These are phyloP conservation scores for Cyclanthera cordifolia DNA, from an alignment of 306 rosid species.

Conservation along the genomic window DNA sequence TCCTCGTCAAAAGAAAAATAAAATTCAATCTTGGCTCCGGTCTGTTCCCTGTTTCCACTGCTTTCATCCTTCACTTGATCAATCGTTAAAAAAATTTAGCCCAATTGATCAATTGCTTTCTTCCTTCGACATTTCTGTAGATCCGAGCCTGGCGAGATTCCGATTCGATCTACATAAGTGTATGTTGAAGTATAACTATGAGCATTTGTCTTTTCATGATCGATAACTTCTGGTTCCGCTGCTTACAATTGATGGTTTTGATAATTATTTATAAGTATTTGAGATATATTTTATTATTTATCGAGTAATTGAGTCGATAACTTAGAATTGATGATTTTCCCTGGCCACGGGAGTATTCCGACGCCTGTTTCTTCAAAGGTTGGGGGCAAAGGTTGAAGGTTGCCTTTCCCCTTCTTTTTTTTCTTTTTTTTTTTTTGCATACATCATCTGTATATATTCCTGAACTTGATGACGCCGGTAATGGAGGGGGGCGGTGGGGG, in stretches of 20 bases:
- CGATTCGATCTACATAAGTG: conserved; percentile 1
- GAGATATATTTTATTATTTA: background rate
- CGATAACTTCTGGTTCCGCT: background rate
- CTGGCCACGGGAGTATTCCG: conserved; percentile 57
- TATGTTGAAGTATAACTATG: background rate
- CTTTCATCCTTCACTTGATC: background rate
- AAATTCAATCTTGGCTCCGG: background rate
- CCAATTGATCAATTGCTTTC: background rate
- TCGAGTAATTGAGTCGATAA: background rate
- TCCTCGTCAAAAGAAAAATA: background rate
- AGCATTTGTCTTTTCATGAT: background rate
- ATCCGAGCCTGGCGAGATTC: conserved; percentile 4
- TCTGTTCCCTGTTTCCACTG: background rate
- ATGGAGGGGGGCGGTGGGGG: conserved; percentile 77
- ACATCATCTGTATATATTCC: conserved; percentile 5
- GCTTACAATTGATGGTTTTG: background rate
- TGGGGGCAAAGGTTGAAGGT: conserved; percentile 61
- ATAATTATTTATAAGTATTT: too few relatives aligned
- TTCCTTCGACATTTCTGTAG: background rate
- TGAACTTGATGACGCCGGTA: conserved; percentile 36
- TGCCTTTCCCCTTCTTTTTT: too few relatives aligned
- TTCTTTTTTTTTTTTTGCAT: background rate
- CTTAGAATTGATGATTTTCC: conserved; percentile 46
- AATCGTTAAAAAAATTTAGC: too few relatives aligned
- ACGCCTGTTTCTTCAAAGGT: conserved; percentile 54